A percentile compares a stretch with the other conserved stretches of the same genome.
These are phyloP conservation scores for Cystofilobasidium capitatum DNA, from an alignment of 768 basidiomycete genomes.

Conservation along the genomic window DNA sequence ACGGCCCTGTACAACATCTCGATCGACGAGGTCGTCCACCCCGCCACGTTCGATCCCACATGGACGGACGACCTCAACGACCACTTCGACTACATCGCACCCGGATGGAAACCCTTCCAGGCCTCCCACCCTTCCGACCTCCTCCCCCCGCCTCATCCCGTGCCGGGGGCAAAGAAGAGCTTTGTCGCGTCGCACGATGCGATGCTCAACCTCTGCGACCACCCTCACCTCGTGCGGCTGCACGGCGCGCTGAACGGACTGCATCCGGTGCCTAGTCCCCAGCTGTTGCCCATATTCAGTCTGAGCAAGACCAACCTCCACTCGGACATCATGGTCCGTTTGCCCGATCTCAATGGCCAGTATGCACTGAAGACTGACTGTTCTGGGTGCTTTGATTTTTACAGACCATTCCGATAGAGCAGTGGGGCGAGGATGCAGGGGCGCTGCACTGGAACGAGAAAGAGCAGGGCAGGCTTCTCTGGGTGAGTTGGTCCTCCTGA, in stretches of 20 bases:
- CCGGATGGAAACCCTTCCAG: background rate
- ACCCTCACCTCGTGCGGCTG: slow-evolving; percentile 41
- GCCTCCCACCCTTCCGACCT: background rate
- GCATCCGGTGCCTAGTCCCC: slow-evolving; percentile 28
- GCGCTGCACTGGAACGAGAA: slow-evolving; percentile 33
- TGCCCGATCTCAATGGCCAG: background rate
- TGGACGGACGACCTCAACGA: background rate
- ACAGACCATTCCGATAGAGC: slow-evolving; percentile 33
- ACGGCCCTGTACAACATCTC: background rate
- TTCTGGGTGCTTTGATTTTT: too few species aligned
- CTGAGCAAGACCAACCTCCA: slow-evolving; percentile 35
- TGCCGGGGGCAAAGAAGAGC: slow-evolving; percentile 25
- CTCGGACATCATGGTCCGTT: slow-evolving; percentile 32
- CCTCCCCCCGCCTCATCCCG: background rate
- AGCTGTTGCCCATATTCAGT: slow-evolving; percentile 33
- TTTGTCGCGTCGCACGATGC: slow-evolving; percentile 48
- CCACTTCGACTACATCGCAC: slow-evolving; percentile 2
- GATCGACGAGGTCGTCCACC: background rate
- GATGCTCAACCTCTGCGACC: slow-evolving; percentile 49
- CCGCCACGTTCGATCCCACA: background rate
- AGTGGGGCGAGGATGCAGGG: slow-evolving; percentile 32
- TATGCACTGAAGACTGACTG: background rate
- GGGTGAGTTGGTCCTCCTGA: slow-evolving; percentile 29
- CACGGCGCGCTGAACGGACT: slow-evolving; percentile 37
- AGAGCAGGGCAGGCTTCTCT: slow-evolving; percentile 31